Evolutionary conservation across 2,329 filamentous ascomycete genomes (phyloP).

Genomic region (Albophoma yamanashiensis): DNA sequence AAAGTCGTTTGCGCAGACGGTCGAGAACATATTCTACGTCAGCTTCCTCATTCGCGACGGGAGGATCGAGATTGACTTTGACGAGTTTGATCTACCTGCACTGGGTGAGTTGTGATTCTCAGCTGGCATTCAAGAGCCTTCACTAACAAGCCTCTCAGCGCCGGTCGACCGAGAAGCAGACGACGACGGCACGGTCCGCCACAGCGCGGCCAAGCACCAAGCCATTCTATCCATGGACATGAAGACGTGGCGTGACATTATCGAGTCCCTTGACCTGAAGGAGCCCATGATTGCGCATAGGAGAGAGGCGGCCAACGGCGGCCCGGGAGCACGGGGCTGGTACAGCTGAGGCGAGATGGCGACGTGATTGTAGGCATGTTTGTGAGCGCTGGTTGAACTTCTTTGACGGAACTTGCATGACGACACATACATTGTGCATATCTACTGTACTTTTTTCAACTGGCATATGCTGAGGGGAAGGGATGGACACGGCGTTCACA

Average conservation of each 20-base stretch:
- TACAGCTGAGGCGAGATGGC: slow-evolving; percentile 40
- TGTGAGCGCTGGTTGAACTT: neutral
- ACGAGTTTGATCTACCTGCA: slow-evolving; percentile 65
- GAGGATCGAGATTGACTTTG: slow-evolving; percentile 60
- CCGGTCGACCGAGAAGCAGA: slow-evolving; percentile 30
- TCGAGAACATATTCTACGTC: slow-evolving; percentile 95
- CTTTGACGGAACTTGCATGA: neutral
- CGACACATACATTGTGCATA: neutral
- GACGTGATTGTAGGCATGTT: neutral
- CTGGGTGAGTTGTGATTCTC: slow-evolving; percentile 50
- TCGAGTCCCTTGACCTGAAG: slow-evolving; percentile 65
- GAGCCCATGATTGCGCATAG: slow-evolving; percentile 80
- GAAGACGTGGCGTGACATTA: slow-evolving; percentile 68
- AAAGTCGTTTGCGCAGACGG: slow-evolving; percentile 79
- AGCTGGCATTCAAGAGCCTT: neutral
- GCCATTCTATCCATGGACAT: slow-evolving; percentile 84
- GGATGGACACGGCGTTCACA: neutral
- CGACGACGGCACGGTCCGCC: slow-evolving; percentile 27
- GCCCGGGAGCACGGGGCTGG: slow-evolving; percentile 52
- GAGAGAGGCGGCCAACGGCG: slow-evolving; percentile 40
- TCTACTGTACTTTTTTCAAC: neutral
- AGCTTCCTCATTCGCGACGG: slow-evolving; percentile 91
- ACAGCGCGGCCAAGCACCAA: slow-evolving; percentile 62
- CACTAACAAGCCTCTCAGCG: slow-evolving; percentile 12
- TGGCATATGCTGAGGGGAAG: neutral